Percentiles rank a stretch among this genome's conserved stretches.
Conservation (phyloP, 2,329 filamentous ascomycete genomes). For the Pleomassaria siparia region DNA sequence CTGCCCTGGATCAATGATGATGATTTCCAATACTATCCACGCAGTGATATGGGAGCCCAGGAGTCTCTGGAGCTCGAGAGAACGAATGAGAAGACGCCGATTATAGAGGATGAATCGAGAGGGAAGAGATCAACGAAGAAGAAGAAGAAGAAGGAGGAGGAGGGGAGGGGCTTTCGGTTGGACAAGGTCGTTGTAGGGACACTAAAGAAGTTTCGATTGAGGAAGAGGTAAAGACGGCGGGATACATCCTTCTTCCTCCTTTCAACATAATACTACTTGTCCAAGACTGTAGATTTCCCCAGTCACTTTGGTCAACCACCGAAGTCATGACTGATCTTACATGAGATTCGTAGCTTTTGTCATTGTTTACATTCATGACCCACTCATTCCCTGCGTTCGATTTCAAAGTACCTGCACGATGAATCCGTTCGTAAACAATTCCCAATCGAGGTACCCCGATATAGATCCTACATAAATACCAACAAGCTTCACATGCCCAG, state of each 20-base stretch:
- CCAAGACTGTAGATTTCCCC: too few relatives aligned
- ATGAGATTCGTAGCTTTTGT: too few relatives aligned
- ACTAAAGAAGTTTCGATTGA: neutral
- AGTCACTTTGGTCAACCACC: neutral
- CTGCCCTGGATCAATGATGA: slow-evolving; percentile 15
- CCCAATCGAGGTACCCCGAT: too few relatives aligned
- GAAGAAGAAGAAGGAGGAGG: slow-evolving; percentile 4
- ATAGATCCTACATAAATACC: too few relatives aligned
- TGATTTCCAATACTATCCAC: slow-evolving; percentile 18
- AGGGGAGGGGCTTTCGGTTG: slow-evolving; percentile 2
- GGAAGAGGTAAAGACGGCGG: slow-evolving; percentile 3
- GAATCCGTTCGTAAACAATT: too few relatives aligned
- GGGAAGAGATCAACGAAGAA: slow-evolving; percentile 2
- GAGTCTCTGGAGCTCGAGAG: neutral
- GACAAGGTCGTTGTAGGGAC: neutral
- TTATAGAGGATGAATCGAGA: neutral
- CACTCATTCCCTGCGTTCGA: too few relatives aligned
- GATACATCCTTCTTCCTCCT: neutral
- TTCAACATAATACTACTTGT: neutral
- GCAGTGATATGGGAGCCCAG: neutral
- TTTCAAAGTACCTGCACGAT: too few relatives aligned
- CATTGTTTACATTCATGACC: too few relatives aligned
- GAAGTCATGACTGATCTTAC: neutral
- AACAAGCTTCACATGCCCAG: too few relatives aligned
- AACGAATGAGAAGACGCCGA: slow-evolving; percentile 1